phyloP scores from a whole-genome alignment of 2,329 filamentous ascomycete species.

The Chaetomiaceae sp. region DNA sequence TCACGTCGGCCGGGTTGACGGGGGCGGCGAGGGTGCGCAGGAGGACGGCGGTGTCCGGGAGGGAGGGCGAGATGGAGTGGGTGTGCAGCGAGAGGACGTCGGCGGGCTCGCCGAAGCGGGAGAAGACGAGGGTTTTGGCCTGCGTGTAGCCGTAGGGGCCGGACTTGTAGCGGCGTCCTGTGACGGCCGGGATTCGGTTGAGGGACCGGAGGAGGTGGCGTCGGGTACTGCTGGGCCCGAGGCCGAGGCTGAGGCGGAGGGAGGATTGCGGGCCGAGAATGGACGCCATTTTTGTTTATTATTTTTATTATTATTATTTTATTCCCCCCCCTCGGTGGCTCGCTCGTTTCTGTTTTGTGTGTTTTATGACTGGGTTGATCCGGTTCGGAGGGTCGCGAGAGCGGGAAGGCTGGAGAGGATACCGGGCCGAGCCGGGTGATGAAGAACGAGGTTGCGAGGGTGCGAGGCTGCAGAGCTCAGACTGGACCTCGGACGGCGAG shows the following conservation, averaged over 20 bases:
- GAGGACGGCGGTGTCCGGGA: conserved; percentile 62
- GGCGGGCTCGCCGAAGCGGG: conserved; percentile 67
- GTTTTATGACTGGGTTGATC: too few relatives aligned
- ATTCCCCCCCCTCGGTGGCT: too few relatives aligned
- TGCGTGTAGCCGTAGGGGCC: conserved; percentile 77
- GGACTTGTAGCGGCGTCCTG: conserved; percentile 45
- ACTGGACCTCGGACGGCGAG: too few relatives aligned
- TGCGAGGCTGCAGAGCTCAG: too few relatives aligned
- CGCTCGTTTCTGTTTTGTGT: too few relatives aligned
- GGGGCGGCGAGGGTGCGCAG: conserved; percentile 85
- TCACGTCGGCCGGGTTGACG: conserved; percentile 96
- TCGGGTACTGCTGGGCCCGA: neutral
- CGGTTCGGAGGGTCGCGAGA: too few relatives aligned
- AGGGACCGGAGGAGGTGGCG: conserved; percentile 3
- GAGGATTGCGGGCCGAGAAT: conserved; percentile 1
- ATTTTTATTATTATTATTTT: too few relatives aligned
- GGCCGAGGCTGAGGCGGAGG: conserved; percentile 1
- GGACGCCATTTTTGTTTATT: conserved; percentile 3
- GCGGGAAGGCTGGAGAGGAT: too few relatives aligned
- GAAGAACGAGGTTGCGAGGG: too few relatives aligned
- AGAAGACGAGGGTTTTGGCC: conserved; percentile 75
- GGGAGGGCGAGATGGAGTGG: conserved; percentile 71
- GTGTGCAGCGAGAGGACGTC: conserved; percentile 66
- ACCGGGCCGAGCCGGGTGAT: too few relatives aligned
- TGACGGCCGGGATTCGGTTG: conserved; percentile 19